Evolutionary conservation across 176 grass and related monocot genomes (phyloP).

Genomic region (Rhynchospora breviuscula): DNA sequence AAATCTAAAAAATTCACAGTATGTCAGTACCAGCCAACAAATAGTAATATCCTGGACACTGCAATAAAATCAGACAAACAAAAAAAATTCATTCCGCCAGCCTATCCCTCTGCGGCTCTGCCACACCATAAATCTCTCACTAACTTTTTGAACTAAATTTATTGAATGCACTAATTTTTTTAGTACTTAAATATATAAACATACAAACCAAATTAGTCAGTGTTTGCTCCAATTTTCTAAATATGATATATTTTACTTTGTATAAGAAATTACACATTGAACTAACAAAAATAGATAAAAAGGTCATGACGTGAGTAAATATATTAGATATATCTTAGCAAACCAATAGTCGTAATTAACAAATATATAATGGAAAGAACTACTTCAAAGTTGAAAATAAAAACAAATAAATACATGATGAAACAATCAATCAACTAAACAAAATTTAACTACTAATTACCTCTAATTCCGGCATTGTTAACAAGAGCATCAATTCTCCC

Average conservation of each 20-base stretch:
- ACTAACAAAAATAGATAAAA: neutral
- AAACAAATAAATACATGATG: neutral
- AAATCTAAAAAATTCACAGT: neutral
- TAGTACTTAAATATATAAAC: neutral
- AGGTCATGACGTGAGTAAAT: neutral
- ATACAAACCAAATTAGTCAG: neutral
- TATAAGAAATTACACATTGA: neutral
- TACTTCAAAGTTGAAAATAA: neutral
- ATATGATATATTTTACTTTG: neutral
- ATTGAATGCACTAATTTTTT: neutral
- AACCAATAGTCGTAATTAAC: neutral
- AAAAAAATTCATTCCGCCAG: neutral
- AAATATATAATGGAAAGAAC: neutral
- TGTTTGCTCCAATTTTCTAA: neutral
- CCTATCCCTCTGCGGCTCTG: neutral
- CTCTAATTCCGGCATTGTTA: constrained; percentile 43
- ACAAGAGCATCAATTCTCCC: constrained; percentile 40
- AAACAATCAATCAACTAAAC: neutral
- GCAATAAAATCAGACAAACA: neutral
- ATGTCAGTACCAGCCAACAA: neutral
- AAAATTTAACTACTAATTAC: neutral
- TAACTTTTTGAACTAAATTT: neutral
- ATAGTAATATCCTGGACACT: neutral
- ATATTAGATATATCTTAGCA: neutral
- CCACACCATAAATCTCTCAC: neutral